These are phyloP conservation scores for Catharanthus roseus DNA, from an alignment of 257 asterid genomes.

Conservation along the genomic window DNA sequence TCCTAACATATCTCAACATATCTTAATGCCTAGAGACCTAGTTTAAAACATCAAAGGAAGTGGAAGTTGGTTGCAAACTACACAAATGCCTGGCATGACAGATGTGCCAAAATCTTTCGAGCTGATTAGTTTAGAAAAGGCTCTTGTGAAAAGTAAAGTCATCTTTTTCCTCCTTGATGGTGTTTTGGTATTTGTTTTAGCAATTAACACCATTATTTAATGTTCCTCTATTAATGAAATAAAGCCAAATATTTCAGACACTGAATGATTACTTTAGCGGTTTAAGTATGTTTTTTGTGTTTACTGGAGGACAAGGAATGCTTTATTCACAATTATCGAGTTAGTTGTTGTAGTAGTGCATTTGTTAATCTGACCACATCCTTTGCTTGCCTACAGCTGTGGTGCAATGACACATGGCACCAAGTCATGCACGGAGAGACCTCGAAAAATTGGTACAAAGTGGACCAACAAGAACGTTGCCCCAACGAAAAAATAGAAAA, in stretches of 20 bases:
- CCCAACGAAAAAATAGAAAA: constrained; percentile 82
- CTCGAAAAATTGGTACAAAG: constrained; percentile 75
- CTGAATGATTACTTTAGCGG: no score
- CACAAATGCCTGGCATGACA: constrained; percentile 77
- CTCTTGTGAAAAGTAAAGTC: constrained; percentile 83
- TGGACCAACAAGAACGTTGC: constrained; percentile 63
- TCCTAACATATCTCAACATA: no score
- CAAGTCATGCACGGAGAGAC: constrained; percentile 76
- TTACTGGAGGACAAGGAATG: no score
- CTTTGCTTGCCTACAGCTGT: constrained; percentile 50
- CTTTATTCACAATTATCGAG: no score
- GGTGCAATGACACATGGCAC: constrained; percentile 79
- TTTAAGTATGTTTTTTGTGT: no score
- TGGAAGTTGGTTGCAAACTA: constrained; percentile 87
- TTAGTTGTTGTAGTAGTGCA: no score
- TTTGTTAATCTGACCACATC: no score
- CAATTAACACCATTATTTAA: no score
- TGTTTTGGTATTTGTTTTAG: no score
- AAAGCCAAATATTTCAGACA: no score
- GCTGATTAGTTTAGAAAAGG: constrained; percentile 86
- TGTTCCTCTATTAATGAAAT: background rate
- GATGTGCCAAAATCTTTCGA: constrained; percentile 76
- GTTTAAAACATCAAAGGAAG: constrained; percentile 99
- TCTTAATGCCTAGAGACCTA: no score
- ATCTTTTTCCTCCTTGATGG: background rate